Base-by-base conservation (phyloP, 2,329 filamentous ascomycete species). In the Diplocarpon mali region DNA sequence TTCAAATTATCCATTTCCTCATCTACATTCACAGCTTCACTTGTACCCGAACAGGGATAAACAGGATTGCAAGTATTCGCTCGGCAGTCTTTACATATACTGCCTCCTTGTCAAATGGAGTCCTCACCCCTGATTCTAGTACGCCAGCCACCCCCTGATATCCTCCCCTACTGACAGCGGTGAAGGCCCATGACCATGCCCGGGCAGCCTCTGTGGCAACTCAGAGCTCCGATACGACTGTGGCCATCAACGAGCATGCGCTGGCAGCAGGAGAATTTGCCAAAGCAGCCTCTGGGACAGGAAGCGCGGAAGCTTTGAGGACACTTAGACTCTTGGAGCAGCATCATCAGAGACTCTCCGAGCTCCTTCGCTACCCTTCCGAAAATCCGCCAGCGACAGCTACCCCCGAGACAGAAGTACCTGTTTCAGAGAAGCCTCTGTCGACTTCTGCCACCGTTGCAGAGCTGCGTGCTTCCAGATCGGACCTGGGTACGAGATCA, bases 241-340 rank as follows among this genome's bases (percentile, higher is more conserved):
- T 85, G 38, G 90, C 90, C 50, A 84, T 88, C 59, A 84, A 83
- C 59, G 85, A 95, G 64, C 90, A 96, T 65, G 80, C 89, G 42
- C 72, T 85, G 46, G 92, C 92, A 31, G 90, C 92, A 2, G 82
- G 80, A 52, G 86, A 95, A 62, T 96, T 95, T 63, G 81, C 86
- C 49, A 81, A 82, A 49, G 89, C 88, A 27, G 80, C 85, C n/a
- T 75, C 78, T 49, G 74, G 67, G 38, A 94, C 86, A 7, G 71
- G 69, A 34, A 76, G 71, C 60, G 61, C 72, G 51, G 73, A 95
- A 71, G 90, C 89, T 12, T 67, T 94, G 40, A 79, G 92, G 42
- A 92, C 89, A 9, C 70, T 98, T 48, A 78, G 76, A 53, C 75
- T 96, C 2, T 79, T 98, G 46, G 87, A 95, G 64, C 75, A 85